Conservation (phyloP, 2,329 filamentous ascomycete genomes). For the Colletotrichum sp. region DNA sequence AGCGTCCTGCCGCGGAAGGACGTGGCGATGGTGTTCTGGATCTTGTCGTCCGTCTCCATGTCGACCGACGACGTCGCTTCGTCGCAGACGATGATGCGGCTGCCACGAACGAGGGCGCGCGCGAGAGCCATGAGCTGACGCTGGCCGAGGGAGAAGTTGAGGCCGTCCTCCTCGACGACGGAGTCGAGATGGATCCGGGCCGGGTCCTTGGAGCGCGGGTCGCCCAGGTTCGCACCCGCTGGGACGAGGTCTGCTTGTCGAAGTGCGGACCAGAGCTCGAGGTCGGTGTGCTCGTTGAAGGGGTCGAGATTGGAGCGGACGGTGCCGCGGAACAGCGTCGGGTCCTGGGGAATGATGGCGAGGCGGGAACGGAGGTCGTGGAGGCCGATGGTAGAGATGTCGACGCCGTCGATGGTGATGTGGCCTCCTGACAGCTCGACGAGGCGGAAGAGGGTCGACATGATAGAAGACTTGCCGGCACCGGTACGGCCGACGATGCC, state of each 20-base stretch:
- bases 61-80: constrained; percentile 94
- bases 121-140: constrained; percentile 95
- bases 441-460: constrained; percentile 81
- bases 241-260: constrained; percentile 76
- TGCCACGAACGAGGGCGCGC: constrained; percentile 83
- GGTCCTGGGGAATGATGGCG: constrained; percentile 85
- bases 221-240: constrained; percentile 32
- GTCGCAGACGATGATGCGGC: constrained; percentile 94
- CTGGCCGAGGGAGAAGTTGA: constrained; percentile 95
- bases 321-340: constrained; percentile 81
- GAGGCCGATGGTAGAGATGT: constrained; percentile 76
- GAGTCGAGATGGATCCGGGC: constrained; percentile 81
- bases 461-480: constrained; percentile 83
- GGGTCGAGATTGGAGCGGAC: constrained; percentile 82
- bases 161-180: constrained; percentile 87
- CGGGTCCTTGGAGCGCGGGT: constrained; percentile 33
- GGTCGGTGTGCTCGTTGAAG: constrained; percentile 77
- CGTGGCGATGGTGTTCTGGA: constrained; percentile 84
- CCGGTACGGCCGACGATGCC: constrained; percentile 83
- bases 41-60: constrained; percentile 96
- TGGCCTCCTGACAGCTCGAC: constrained; percentile 67
- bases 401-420: constrained; percentile 68
- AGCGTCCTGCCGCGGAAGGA: constrained; percentile 88
- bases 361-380: constrained; percentile 77
- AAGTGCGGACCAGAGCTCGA: constrained; percentile 78